A percentile compares a stretch with the other conserved stretches of the same genome.
phyloP scores from a whole-genome alignment of 2,329 filamentous ascomycete species.

The Fonsecaea erecta region DNA sequence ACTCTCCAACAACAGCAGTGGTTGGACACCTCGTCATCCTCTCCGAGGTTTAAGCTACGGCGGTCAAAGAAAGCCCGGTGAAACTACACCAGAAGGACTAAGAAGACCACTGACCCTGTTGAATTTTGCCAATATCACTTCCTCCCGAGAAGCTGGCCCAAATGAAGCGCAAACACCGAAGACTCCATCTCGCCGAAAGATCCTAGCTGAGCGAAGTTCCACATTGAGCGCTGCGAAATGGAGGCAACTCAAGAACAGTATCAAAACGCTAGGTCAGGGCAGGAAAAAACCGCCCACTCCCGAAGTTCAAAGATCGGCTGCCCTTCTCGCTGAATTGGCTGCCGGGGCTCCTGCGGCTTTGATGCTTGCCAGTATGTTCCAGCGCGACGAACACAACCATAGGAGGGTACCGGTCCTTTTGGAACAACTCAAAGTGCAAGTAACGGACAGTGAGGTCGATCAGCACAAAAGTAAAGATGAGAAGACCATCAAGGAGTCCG shows the following conservation, averaged over 20 bases:
- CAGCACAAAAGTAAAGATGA: conserved; percentile 43
- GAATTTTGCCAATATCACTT: conserved; percentile 67
- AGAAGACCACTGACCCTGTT: conserved; percentile 68
- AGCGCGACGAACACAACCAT: conserved; percentile 93
- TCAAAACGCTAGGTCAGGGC: conserved; percentile 76
- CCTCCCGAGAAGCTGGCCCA: conserved; percentile 51
- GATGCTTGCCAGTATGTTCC: conserved; percentile 96
- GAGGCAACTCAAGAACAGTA: conserved; percentile 87
- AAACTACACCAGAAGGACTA: conserved; percentile 54
- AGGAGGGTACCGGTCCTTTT: conserved; percentile 92
- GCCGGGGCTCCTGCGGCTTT: conserved; percentile 91
- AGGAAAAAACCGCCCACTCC: conserved; percentile 83
- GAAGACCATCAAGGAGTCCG: conserved; percentile 24
- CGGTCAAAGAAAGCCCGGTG: conserved; percentile 57
- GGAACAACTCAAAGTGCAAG: conserved; percentile 87
- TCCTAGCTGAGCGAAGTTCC: conserved; percentile 64
- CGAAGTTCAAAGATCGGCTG: conserved; percentile 92
- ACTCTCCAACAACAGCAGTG: conserved; percentile 57
- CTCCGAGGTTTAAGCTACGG: conserved; percentile 56
- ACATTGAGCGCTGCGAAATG: conserved; percentile 80
- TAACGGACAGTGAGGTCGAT: conserved; percentile 78
- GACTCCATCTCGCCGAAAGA: conserved; percentile 47
- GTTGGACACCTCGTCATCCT: conserved; percentile 66
- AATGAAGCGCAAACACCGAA: conserved; percentile 32
- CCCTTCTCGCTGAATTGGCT: conserved; percentile 91